Evolutionary conservation across 768 basidiomycete species (phyloP), one percentile per base, ranked within the genome.

Genomic region (Multifurca ochricompacta): DNA sequence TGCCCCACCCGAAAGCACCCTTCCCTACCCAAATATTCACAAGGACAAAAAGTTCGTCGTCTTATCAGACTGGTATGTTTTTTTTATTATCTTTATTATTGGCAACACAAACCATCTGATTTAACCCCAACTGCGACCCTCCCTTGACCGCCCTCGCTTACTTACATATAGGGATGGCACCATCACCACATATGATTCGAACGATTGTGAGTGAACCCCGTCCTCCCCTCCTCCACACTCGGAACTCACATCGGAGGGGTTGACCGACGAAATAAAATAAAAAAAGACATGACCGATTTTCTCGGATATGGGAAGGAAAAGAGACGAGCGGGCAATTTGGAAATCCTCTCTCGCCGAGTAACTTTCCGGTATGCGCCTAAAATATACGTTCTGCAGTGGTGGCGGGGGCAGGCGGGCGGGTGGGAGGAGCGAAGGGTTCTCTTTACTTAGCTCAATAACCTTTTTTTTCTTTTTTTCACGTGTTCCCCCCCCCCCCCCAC

Each of bases 151-250:
- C n/a, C 31, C 11, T 10, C 11, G 28, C 36, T 19, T 16, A 18
- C 28, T n/a, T 14, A 1, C 19, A 3, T n/a, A 5, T 67, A 90
- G 88, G 89, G 88, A 91, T 72, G 88, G 88, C 63, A 97, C 93
- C 13, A 95, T 97, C 71, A 95, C 93, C 3, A 91, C 80, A 36
- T 81, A 79, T 64, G 93, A 97, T 67, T 91, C 89, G 6, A 97
- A 97, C 68, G 93, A 96, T 64, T 92, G 87, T 91, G 66, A 58
- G 82, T 63, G n/a, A n/a, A n/a, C n/a, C n/a, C n/a, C n/a, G n/a
- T 11, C 11, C 28, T 30, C 28, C 30, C 46, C 34, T 39, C 60
- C 14, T 19, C 35, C 48, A 11, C 16, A 14, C 8, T 28, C 11
- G 4, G 31, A 45, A 10, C 18, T n/a, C n/a, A n/a, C 21, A 18